Conservation (phyloP, 176 grass and related monocot species). For the Hordeum marinum region DNA sequence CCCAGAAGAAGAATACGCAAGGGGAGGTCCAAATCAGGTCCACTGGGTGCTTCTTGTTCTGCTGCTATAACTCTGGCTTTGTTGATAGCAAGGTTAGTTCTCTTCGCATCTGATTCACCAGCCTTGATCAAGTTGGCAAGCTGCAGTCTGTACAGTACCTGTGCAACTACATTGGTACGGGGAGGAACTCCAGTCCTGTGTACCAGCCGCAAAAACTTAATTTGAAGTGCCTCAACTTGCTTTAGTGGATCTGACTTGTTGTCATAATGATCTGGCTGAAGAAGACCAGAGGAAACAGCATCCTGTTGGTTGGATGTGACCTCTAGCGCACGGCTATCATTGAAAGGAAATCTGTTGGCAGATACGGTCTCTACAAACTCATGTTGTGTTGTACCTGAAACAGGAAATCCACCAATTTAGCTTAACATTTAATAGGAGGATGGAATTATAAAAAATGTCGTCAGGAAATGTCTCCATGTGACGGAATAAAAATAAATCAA, state of each 20-base stretch:
- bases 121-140: constrained; percentile 69
- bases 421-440: background rate
- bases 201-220: constrained; percentile 64
- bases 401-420: background rate
- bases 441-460: background rate
- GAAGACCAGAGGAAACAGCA: constrained; percentile 19
- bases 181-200: constrained; percentile 54
- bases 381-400: constrained; percentile 27
- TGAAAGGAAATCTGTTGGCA: constrained; percentile 16
- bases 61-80: constrained; percentile 57
- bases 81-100: constrained; percentile 45
- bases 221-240: constrained; percentile 63
- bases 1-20: constrained; percentile 70
- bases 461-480: background rate
- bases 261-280: constrained; percentile 23
- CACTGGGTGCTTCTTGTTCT: constrained; percentile 44
- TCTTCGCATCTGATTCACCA: constrained; percentile 55
- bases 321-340: constrained; percentile 5
- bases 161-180: constrained; percentile 47
- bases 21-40: constrained; percentile 45
- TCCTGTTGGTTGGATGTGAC: constrained; percentile 11
- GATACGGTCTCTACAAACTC: constrained; percentile 20
- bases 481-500: background rate
- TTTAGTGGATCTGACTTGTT: constrained; percentile 39
- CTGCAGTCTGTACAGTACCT: constrained; percentile 74